A percentile compares a stretch with the other conserved stretches of the same genome.
Conservation (phyloP, 345 rosid species). For the Clarkia xantiana region DNA sequence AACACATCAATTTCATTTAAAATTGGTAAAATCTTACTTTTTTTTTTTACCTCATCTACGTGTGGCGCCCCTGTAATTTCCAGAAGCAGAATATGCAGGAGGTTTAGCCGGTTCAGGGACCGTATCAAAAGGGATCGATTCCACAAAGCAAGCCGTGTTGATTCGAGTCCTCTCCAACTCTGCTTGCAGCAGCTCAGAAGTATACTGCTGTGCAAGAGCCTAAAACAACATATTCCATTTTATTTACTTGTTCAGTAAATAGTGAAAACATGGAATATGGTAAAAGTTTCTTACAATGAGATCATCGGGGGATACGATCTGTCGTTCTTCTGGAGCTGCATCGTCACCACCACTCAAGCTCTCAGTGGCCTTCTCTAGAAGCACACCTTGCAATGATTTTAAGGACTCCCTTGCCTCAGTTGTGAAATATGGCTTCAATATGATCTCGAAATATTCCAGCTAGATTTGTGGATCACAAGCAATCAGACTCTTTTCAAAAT, state of each 20-base stretch:
- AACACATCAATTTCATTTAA: no score
- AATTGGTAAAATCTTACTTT: no score
- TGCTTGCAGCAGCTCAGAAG: slow-evolving; percentile 60
- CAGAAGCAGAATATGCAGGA: slow-evolving; percentile 8
- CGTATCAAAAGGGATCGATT: slow-evolving; percentile 48
- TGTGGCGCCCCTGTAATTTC: no score
- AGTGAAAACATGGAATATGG: not conserved
- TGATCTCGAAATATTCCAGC: slow-evolving; percentile 92
- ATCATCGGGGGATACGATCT: slow-evolving; percentile 75
- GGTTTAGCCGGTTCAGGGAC: slow-evolving; percentile 33
- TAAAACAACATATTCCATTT: slow-evolving; percentile 9
- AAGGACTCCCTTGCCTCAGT: slow-evolving; percentile 69
- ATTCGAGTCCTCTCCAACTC: slow-evolving; percentile 87
- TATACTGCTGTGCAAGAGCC: slow-evolving; percentile 79
- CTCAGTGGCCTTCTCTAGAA: slow-evolving; percentile 83
- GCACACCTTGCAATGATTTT: slow-evolving; percentile 68
- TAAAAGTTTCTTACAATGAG: slow-evolving; percentile 48
- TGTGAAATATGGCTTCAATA: slow-evolving; percentile 68
- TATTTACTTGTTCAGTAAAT: not conserved
- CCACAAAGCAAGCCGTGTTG: slow-evolving; percentile 80
- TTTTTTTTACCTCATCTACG: no score
- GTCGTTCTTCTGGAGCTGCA: slow-evolving; percentile 66
- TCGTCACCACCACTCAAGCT: slow-evolving; percentile 82
- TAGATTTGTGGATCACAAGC: slow-evolving; percentile 2
- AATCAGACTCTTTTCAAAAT: no score